phyloP scores from a whole-genome alignment of 495 filamentous ascomycete species.

The Pseudoneurospora amorphoporcata region DNA sequence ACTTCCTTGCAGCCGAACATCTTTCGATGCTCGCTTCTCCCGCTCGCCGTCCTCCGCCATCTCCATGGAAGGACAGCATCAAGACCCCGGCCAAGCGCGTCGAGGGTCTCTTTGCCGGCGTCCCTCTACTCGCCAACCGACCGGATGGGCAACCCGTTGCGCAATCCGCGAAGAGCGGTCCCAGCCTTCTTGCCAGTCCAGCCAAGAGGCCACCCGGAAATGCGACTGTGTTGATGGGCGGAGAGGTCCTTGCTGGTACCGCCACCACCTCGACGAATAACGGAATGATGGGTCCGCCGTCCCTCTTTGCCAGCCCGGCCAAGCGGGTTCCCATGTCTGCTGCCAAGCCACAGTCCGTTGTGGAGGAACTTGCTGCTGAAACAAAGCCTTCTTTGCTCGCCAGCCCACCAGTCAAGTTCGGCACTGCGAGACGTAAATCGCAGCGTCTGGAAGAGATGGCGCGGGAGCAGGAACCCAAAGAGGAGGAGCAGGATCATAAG shows the following conservation, averaged over 20 bases:
- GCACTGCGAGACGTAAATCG: neutral
- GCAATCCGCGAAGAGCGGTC: neutral
- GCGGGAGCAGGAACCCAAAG: neutral
- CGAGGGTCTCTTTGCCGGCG: slow-evolving; percentile 12
- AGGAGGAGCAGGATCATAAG: neutral
- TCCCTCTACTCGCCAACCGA: neutral
- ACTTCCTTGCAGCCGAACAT: neutral
- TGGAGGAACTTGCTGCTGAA: neutral
- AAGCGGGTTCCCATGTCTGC: neutral
- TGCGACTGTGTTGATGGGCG: neutral
- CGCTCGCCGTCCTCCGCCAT: slow-evolving; percentile 34
- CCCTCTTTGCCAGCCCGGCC: neutral
- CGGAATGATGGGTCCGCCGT: neutral
- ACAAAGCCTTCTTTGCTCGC: slow-evolving; percentile 29
- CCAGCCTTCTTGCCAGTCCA: neutral
- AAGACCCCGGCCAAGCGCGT: slow-evolving; percentile 37
- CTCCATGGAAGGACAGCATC: slow-evolving; percentile 40
- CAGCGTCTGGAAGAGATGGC: neutral
- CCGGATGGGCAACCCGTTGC: slow-evolving; percentile 2
- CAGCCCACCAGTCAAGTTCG: neutral
- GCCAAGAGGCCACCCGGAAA: neutral
- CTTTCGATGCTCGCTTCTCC: slow-evolving; percentile 33
- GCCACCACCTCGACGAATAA: neutral
- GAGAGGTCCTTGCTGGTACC: neutral
- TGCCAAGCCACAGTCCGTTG: neutral